Evolutionary conservation across 805 yeast genomes (phyloP), one percentile per base, ranked within the genome.

Genomic region (Candida tallmaniae): DNA sequence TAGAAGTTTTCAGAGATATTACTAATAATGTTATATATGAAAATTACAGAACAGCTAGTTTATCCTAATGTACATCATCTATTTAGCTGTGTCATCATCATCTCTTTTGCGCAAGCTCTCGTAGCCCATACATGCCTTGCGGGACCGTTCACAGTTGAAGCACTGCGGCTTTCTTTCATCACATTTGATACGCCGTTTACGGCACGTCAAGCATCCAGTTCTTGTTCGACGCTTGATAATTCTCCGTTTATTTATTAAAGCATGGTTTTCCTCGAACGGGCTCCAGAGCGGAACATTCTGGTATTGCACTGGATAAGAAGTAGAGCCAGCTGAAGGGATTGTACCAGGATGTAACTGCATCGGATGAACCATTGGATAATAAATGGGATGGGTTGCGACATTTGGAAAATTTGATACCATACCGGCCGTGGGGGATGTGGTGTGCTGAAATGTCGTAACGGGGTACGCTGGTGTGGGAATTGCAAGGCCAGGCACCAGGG

Each of bases 161-260:
- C 89, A 82, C 37, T 70, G 65, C 1, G 88, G 87, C 47, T 77
- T 80, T 31, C 79, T 56, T 59, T 82, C 89, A 55, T 82, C 89
- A 56, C 89, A 82, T 58, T 81, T 81, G 48, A 81, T 78, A 29
- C 88, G 62, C 41, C 88, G 60, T 50, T 76, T 73, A 22, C 88
- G 67, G 52, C 89, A 82, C 1, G 89, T 82, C 36, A 80, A 56
- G 52, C 89, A 82, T 2, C 90, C 90, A 0, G 88, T 80, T 48
- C 83, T 65, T 2, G 88, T 82, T 33, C 89, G 63, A 29, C 80
- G 62, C 47, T 78, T 72, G 40, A 75, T 67, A 41, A 69, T 65
- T 31, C 74, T 53, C 32, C 72, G 50, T 39, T 62, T 63, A 20
- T 44, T 42, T 8, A 44, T 6, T 17, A 43, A 32, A 4, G 44